phyloP scores from a whole-genome alignment of 2,329 filamentous ascomycete species.

The Beauveria asiatica region DNA sequence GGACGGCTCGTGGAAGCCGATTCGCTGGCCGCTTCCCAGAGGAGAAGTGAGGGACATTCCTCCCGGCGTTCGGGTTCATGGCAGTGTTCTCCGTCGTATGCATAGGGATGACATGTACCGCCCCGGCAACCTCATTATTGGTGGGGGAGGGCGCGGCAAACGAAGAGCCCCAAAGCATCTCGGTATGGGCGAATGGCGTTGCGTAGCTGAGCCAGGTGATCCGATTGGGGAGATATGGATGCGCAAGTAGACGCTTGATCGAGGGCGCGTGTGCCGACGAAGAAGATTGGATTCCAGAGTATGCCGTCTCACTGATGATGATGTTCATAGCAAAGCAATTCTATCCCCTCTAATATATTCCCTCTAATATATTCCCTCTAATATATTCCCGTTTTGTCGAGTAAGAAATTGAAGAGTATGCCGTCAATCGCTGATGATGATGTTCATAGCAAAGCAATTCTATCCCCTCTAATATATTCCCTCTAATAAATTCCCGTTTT shows the following conservation, averaged over 20 bases:
- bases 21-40: constrained; percentile 69
- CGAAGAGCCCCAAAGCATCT: constrained; percentile 49
- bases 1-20: constrained; percentile 71
- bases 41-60: constrained; percentile 75
- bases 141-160: constrained; percentile 66
- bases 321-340: neutral
- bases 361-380: too few relatives aligned
- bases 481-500: fast-evolving
- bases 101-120: constrained; percentile 53
- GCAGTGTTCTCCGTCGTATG: constrained; percentile 67
- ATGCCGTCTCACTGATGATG: neutral
- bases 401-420: too few relatives aligned
- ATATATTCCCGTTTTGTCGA: too few relatives aligned
- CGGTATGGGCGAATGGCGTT: constrained; percentile 66
- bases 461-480: too few relatives aligned
- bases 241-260: constrained; percentile 23
- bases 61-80: constrained; percentile 59
- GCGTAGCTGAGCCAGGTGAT: constrained; percentile 56
- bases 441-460: neutral
- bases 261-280: too few relatives aligned
- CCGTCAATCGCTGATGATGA: neutral
- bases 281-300: neutral
- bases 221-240: constrained; percentile 61
- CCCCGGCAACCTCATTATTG: constrained; percentile 71
- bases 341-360: too few relatives aligned